These are phyloP conservation scores for Patellifolia procumbens DNA, from an alignment of 179 eudicot genomes.

Conservation along the genomic window DNA sequence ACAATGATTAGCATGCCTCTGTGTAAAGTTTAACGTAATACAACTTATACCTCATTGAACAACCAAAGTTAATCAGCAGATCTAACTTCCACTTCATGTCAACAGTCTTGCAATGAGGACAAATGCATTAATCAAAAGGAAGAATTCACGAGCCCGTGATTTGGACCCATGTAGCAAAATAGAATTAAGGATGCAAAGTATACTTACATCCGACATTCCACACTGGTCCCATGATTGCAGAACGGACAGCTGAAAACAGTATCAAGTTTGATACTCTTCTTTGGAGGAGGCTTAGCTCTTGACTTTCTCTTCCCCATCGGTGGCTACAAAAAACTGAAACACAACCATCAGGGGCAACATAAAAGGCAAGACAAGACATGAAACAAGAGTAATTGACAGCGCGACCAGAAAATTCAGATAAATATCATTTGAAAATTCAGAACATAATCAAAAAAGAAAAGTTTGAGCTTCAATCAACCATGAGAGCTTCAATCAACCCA, in stretches of 20 bases:
- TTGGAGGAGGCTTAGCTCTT: constrained; percentile 80
- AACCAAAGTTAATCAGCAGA: neutral
- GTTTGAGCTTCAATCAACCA: neutral
- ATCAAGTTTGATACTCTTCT: constrained; percentile 85
- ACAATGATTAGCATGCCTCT: neutral
- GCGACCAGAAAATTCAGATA: neutral
- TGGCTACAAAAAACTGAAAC: neutral
- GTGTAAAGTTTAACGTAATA: neutral
- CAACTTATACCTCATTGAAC: constrained; percentile 1
- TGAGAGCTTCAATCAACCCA: too few relatives aligned
- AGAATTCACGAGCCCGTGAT: neutral
- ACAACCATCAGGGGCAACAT: neutral
- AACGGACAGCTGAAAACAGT: constrained; percentile 92
- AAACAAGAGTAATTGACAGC: neutral
- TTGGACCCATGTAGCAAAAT: neutral
- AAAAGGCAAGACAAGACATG: neutral
- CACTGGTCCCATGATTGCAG: constrained; percentile 90
- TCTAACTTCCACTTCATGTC: neutral
- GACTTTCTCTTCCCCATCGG: constrained; percentile 97
- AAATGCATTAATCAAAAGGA: neutral
- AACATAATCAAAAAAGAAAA: neutral
- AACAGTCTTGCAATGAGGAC: neutral
- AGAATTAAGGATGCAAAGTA: constrained; percentile 1
- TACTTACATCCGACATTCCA: constrained; percentile 89
- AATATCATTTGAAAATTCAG: neutral